These are phyloP conservation scores for Coemansia sp. DNA, from an alignment of 192 early-diverging fungal genomes.

Conservation along the genomic window DNA sequence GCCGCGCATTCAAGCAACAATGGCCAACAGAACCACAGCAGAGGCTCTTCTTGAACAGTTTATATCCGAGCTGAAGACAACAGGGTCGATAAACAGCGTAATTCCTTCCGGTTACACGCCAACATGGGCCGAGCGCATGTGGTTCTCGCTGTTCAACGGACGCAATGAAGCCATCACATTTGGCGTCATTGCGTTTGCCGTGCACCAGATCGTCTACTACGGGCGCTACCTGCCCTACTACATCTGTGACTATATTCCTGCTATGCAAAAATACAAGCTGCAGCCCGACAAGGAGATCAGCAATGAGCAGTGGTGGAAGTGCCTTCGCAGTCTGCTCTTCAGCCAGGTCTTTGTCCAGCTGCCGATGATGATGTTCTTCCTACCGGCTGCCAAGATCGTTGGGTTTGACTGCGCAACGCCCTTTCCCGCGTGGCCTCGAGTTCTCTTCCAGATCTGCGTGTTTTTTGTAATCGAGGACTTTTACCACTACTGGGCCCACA, in stretches of 20 bases:
- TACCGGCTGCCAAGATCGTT: conserved; percentile 59
- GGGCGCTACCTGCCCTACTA: conserved; percentile 81
- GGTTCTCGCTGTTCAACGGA: conserved; percentile 65
- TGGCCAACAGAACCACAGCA: conserved; percentile 8
- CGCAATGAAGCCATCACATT: conserved; percentile 68
- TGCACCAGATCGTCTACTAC: conserved; percentile 92
- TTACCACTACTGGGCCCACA: conserved; percentile 73
- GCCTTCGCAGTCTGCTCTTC: conserved; percentile 59
- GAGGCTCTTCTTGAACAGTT: conserved; percentile 27
- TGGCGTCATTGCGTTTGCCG: conserved; percentile 70
- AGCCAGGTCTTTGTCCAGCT: conserved; percentile 68
- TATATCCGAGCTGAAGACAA: conserved; percentile 24
- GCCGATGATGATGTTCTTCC: conserved; percentile 68
- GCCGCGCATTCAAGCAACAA: neutral
- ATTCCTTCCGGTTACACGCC: conserved; percentile 26
- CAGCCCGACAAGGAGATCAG: conserved; percentile 64
- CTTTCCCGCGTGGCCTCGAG: conserved; percentile 59
- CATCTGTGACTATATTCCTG: conserved; percentile 82
- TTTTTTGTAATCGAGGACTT: conserved; percentile 71
- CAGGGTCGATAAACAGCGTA: conserved; percentile 11
- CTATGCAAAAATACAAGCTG: conserved; percentile 68
- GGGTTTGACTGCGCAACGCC: conserved; percentile 69
- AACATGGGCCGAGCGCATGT: conserved; percentile 58
- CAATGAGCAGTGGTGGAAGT: conserved; percentile 60
- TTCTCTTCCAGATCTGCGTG: conserved; percentile 56